phyloP scores from a whole-genome alignment of 371 early-diverging fungal genomes.

The Mortierella sp. region DNA sequence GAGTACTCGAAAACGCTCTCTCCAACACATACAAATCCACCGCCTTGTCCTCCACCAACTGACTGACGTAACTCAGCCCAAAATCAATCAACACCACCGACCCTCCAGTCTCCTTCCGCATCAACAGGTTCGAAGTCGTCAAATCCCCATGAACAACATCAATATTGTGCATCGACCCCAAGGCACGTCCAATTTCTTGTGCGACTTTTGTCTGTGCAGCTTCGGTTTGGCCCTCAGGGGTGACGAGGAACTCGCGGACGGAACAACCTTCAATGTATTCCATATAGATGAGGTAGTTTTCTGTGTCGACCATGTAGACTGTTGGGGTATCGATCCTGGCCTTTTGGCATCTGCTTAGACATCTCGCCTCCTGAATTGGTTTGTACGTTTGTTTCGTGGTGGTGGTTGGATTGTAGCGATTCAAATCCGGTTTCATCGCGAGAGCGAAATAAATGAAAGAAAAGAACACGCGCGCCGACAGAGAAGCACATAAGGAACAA shows the following conservation, averaged over 20 bases:
- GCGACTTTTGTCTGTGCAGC: slow-evolving; percentile 61
- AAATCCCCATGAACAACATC: slow-evolving; percentile 98
- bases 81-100: slow-evolving; percentile 96
- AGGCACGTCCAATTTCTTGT: slow-evolving; percentile 72
- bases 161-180: slow-evolving; percentile 88
- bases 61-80: slow-evolving; percentile 92
- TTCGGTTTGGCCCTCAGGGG: slow-evolving; percentile 52
- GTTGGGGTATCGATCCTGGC: slow-evolving; percentile 87
- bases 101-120: slow-evolving; percentile 64
- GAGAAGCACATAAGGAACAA: too few species aligned
- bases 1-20: slow-evolving; percentile 92
- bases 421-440: neutral
- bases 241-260: slow-evolving; percentile 78
- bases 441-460: neutral
- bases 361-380: slow-evolving; percentile 77
- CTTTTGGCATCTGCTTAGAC: slow-evolving; percentile 78
- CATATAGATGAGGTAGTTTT: slow-evolving; percentile 83
- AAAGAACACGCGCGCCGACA: too few species aligned
- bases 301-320: slow-evolving; percentile 84
- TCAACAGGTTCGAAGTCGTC: slow-evolving; percentile 97
- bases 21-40: slow-evolving; percentile 99
- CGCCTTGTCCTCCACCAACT: slow-evolving; percentile 97
- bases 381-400: neutral
- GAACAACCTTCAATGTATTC: slow-evolving; percentile 84
- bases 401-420: neutral